A percentile compares a stretch with the other conserved stretches of the same genome.
phyloP scores from a whole-genome alignment of 768 basidiomycete genomes.

The Collybiopsis confluens region DNA sequence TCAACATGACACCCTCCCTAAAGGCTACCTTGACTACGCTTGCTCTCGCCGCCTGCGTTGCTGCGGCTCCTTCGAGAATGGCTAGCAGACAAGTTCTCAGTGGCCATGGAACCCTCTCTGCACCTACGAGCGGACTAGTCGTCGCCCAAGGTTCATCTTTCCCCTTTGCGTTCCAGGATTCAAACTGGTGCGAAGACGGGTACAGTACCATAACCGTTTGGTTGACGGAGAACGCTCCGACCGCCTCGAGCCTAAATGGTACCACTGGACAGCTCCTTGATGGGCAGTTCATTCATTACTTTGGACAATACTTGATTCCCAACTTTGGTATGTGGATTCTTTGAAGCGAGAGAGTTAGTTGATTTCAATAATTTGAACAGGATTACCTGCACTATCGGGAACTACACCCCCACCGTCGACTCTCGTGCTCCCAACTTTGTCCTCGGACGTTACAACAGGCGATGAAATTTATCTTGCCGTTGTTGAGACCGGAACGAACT shows the following conservation, averaged over 20 bases:
- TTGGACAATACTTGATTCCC: constrained; percentile 8
- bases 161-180: constrained; percentile 16
- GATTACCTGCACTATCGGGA: constrained; percentile 7
- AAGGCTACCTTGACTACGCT: no score
- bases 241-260: constrained; percentile 14
- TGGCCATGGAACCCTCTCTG: constrained; percentile 14
- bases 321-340: constrained; percentile 15
- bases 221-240: constrained; percentile 15
- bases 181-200: constrained; percentile 20
- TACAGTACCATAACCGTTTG: constrained; percentile 17
- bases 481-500: constrained; percentile 17
- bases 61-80: constrained; percentile 5
- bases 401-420: constrained; percentile 12
- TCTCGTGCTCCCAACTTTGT: constrained; percentile 12
- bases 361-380: constrained; percentile 1
- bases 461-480: constrained; percentile 15
- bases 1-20: no score
- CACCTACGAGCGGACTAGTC: constrained; percentile 6
- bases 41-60: constrained; percentile 2
- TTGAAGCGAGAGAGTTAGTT: no score
- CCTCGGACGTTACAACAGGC: constrained; percentile 3
- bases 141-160: constrained; percentile 3
- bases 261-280: constrained; percentile 14
- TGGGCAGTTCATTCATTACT: constrained; percentile 7
- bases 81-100: constrained; percentile 1